Evolutionary conservation across 2,329 filamentous ascomycete genomes (phyloP), one percentile per base, ranked within the genome.

Genomic region (Arthrinium phaeospermum): DNA sequence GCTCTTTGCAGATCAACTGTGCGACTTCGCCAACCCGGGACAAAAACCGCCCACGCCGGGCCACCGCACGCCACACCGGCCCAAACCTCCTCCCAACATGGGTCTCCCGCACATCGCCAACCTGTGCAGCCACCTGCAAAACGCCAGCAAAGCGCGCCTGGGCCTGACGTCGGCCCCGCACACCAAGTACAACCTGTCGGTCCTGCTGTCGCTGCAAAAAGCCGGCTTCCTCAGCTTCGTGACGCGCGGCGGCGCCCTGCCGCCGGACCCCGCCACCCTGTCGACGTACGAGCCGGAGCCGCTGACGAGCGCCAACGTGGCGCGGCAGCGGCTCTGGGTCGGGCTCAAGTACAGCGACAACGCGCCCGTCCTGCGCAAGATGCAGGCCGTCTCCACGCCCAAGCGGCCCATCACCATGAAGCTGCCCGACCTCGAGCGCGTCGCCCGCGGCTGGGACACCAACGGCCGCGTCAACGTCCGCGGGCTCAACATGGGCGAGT

Each of bases 281-380:
- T 75, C 83, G 53, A 82, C 85, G 14, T 74, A 80, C 74, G 82
- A 88, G 37, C 85, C 90, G 16, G 88, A 89, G 74, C 86, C 85
- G 19, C 86, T 94, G 72, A 94, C 92, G 68, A 85, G 86, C 74
- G 86, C 85, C 77, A 98, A 97, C 83, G 90, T 94, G 49, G 89
- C 94, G 5, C 88, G 86, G 51, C 88, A 94, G 80, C 88, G 95
- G 73, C 85, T 98, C 76, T 98, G 95, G 95, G 83, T 98, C 16
- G 94, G 94, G 0, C 85, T 98, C 78, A 98, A 98, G 85, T 98
- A 98, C 88, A 94, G 90, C 90, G 91, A 95, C 76, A 93, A 93
- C 79, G 87, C 91, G 82, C 94, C 95, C 7, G 94, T 98, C 30
- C 84, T 98, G 76, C 86, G 86, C 74, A 87, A 90, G 75, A 87